Evolutionary conservation across 768 basidiomycete species (phyloP), one percentile per base, ranked within the genome.

Genomic region (Pulveroboletus sp.): DNA sequence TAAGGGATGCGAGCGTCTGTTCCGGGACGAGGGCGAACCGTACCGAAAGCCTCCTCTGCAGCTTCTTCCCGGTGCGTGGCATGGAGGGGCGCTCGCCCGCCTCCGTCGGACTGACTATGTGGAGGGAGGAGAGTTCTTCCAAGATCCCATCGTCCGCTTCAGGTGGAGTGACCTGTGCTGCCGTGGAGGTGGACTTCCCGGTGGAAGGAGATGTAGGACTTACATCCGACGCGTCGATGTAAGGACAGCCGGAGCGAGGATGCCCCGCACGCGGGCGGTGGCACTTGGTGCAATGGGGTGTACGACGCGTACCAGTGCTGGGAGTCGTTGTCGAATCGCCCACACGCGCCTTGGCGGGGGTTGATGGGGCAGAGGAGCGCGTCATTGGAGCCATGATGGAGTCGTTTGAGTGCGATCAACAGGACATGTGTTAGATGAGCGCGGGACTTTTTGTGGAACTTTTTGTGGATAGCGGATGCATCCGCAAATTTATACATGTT

Each of bases 191-290:
- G 17, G 51, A n/a, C 39, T 45, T 49, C 15, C 35, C 48, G 36
- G 51, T 24, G 30, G 57, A 52, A 9, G 61, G 50, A 6, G 65
- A 58, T 5, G 54, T 35, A 5, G 57, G 59, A 14, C 33, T 57
- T n/a, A 37, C 9, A 7, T 54, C 36, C 0, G 55, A 52, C 35
- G 72, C 63, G 39, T 74, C 71, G 18, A 60, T 64, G 49, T 67
- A 74, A 1, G 81, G 80, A 58, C 83, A 84, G 9, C 82, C 81
- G 0, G 78, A 78, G 39, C 82, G 79, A 15, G 83, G 83, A 59
- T 84, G 83, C 0, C 82, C 82, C 24, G 69, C 71, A 46, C 74
- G 71, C 0, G 80, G 79, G 21, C 75, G 75, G 46, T 72, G 69
- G 63, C 83, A 84, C 57, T 77, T 78, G 39, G 67, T 73, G 64